Evolutionary conservation across 2,329 filamentous ascomycete species (phyloP), one percentile per base, ranked within the genome.

Genomic region (Blumeria hordei): DNA sequence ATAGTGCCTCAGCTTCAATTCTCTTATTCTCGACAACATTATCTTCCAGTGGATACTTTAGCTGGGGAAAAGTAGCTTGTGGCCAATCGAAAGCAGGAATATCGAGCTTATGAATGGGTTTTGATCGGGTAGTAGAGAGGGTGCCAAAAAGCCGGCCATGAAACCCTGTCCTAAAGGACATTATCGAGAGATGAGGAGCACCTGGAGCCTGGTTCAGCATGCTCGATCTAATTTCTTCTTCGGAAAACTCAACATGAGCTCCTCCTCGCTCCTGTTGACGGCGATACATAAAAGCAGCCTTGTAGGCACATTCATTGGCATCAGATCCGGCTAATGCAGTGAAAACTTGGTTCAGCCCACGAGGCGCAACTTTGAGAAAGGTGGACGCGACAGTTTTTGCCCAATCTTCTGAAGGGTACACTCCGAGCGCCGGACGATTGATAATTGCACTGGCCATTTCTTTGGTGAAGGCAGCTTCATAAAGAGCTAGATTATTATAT

Each of bases 21-120:
- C 72, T 72, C 6, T 73, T 74, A 66, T 90, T 90, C 68, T 85
- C 83, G 57, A 76, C 72, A 5, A 69, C 74, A 65, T 84, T 73
- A 58, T 84, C 71, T 61, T 84, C 78, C 16, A 88, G 76, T 2
- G 85, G 85, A 68, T 88, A 88, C 68, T 84, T 84, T 60, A 86
- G 73, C 34, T 69, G 62, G n/a, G 85, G 85, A 73, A 90, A 90
- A 37, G 80, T 72, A n/a, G 84, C 83, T 68, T 85, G 82, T 54
- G 85, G 85, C 85, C 85, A 90, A 71, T 88, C 80, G 66, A 90
- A 90, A 58, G 84, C 81, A n/a, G 85, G 85, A 60, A 90, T 88
- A 66, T 90, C 85, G 61, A 90, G 74, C 69, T 90, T 90, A 73
- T 90, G 85, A 61, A 90, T 85, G 55, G 85, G 75, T 72, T 88